phyloP scores from a whole-genome alignment of 306 rosid species.

The Abrus precatorius region DNA sequence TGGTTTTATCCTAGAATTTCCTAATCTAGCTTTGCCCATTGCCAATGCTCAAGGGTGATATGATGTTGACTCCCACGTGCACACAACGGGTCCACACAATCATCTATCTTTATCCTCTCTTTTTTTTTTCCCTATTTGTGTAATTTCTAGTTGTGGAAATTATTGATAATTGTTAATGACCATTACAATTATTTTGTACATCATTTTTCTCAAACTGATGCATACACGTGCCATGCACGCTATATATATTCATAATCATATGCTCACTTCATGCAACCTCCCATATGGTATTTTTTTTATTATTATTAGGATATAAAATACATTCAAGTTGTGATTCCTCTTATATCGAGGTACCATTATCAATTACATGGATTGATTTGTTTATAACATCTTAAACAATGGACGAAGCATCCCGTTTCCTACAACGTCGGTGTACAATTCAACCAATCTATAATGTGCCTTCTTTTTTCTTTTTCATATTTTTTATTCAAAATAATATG shows the following conservation, averaged over 20 bases:
- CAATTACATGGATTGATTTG: background rate
- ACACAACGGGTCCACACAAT: constrained; percentile 46
- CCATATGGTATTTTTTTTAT: background rate
- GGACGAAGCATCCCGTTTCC: constrained; percentile 8
- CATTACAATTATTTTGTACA: constrained; percentile 12
- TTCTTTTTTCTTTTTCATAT: too few species aligned
- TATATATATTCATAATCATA: constrained; percentile 1
- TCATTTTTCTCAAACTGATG: constrained; percentile 11
- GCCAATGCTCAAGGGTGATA: constrained; percentile 30
- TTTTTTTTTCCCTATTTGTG: too few species aligned
- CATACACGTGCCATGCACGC: constrained; percentile 28
- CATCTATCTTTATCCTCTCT: constrained; percentile 16
- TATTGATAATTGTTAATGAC: constrained; percentile 36
- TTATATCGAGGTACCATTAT: constrained; percentile 23
- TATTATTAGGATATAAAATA: background rate
- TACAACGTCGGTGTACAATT: background rate
- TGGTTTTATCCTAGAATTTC: constrained; percentile 35
- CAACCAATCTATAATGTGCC: background rate
- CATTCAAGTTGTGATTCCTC: constrained; percentile 25
- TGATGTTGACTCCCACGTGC: constrained; percentile 56
- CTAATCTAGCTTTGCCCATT: constrained; percentile 44
- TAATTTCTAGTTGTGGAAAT: constrained; percentile 24
- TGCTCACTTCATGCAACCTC: background rate
- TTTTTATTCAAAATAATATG: background rate
- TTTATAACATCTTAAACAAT: background rate